phyloP scores from a whole-genome alignment of 208 protist genomes.

The Kentomonas sorsogonicus region DNA sequence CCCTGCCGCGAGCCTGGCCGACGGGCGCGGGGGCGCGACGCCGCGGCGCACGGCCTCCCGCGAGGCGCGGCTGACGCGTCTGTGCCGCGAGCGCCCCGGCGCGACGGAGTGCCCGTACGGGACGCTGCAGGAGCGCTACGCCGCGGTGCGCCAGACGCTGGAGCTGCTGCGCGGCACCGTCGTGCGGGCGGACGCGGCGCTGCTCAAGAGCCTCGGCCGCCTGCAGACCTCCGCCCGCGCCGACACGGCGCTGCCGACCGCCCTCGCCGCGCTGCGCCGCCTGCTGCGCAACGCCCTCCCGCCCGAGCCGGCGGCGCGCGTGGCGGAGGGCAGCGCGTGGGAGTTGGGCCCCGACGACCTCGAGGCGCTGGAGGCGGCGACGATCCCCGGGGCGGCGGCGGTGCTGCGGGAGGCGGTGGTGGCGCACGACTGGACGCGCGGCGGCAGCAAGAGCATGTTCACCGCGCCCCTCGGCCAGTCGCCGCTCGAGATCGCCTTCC shows the following conservation, averaged over 20 bases:
- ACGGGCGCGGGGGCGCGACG: too few relatives aligned
- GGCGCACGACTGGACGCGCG: slow-evolving; percentile 26
- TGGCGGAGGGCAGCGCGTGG: slow-evolving; percentile 23
- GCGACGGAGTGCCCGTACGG: neutral
- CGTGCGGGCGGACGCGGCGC: slow-evolving; percentile 21
- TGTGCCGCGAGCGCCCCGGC: neutral
- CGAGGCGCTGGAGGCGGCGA: slow-evolving; percentile 18
- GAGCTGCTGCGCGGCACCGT: slow-evolving; percentile 24
- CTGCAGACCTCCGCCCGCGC: slow-evolving; percentile 9
- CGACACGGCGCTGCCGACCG: slow-evolving; percentile 1
- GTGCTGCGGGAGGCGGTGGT: slow-evolving; percentile 24
- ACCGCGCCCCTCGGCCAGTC: neutral
- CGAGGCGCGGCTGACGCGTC: too few relatives aligned
- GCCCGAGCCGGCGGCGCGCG: slow-evolving; percentile 1
- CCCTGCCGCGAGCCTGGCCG: neutral
- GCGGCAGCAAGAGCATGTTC: neutral
- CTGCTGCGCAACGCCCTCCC: slow-evolving; percentile 15
- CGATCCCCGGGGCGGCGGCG: slow-evolving; percentile 15
- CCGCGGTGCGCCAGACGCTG: slow-evolving; percentile 17
- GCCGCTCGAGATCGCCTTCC: slow-evolving; percentile 14
- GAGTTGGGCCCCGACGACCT: slow-evolving; percentile 15
- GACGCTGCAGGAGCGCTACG: slow-evolving; percentile 16
- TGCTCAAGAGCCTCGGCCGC: slow-evolving; percentile 16
- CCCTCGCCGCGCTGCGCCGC: slow-evolving; percentile 21
- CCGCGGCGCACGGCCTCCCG: too few relatives aligned